These are phyloP conservation scores for Paecilomyces dactylethromorphus DNA, from an alignment of 2,329 filamentous ascomycete species.

Conservation along the genomic window DNA sequence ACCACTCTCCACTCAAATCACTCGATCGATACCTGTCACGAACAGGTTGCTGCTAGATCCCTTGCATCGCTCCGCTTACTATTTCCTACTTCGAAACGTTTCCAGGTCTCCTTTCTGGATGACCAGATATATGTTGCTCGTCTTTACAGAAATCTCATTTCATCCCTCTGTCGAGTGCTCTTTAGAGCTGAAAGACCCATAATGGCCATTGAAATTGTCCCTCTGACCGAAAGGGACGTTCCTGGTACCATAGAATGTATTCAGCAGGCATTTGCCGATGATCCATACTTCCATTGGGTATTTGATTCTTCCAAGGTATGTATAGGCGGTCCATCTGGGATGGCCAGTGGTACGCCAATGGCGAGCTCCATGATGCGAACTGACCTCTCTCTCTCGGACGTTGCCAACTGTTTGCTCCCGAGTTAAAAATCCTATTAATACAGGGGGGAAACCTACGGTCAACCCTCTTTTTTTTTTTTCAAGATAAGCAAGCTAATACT, in stretches of 20 bases:
- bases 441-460: slow-evolving; percentile 4
- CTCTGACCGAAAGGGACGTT: slow-evolving; percentile 54
- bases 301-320: slow-evolving; percentile 53
- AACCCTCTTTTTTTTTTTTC: slow-evolving; percentile 1
- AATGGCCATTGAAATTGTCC: slow-evolving; percentile 51
- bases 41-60: not conserved
- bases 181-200: not conserved
- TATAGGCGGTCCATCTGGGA: slow-evolving; percentile 6
- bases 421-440: not conserved
- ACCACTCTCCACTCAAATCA: slow-evolving; percentile 7
- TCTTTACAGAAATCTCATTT: not conserved
- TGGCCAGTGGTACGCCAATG: not conserved
- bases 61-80: not conserved
- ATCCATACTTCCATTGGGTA: slow-evolving; percentile 62
- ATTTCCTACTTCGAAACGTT: not conserved
- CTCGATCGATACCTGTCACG: slow-evolving; percentile 5
- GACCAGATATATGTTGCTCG: not conserved
- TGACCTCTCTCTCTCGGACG: not conserved
- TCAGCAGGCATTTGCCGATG: slow-evolving; percentile 59
- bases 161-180: not conserved
- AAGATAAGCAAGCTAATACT: slow-evolving; percentile 5
- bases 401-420: not conserved
- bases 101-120: not conserved
- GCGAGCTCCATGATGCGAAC: not conserved
- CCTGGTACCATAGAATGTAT: slow-evolving; percentile 59